Evolutionary conservation across 2,329 filamentous ascomycete genomes (phyloP).

Genomic region (Aspergillus ochraceus): DNA sequence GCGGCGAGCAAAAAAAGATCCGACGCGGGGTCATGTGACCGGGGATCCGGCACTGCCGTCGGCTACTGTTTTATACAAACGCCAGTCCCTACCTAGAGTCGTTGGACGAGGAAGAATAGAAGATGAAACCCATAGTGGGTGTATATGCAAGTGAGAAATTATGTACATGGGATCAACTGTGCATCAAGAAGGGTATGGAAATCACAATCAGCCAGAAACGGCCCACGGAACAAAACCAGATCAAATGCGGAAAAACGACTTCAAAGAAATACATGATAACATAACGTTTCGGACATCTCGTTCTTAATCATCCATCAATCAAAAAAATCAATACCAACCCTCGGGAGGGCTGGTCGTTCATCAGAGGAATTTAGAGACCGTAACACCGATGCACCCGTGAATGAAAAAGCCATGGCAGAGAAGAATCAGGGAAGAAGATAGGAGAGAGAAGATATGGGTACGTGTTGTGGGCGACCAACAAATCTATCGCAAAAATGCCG

Average conservation of each 20-base stretch:
- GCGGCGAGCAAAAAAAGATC: conserved; percentile 21
- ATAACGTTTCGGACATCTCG: conserved; percentile 32
- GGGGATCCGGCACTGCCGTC: conserved; percentile 8
- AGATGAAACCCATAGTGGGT: conserved; percentile 8
- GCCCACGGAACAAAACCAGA: conserved; percentile 13
- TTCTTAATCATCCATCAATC: conserved; percentile 32
- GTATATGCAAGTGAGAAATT: conserved; percentile 32
- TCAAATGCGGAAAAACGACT: conserved; percentile 8
- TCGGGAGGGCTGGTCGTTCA: conserved; percentile 22
- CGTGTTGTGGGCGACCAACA: conserved; percentile 10
- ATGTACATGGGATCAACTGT: conserved; percentile 33
- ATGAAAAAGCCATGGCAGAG: conserved; percentile 11
- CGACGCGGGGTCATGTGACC: conserved; percentile 25
- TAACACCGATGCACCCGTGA: conserved; percentile 19
- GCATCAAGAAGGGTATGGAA: conserved; percentile 21
- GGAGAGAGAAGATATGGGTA: conserved; percentile 4
- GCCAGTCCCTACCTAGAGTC: background rate
- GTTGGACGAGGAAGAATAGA: background rate
- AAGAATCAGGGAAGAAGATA: conserved; percentile 10
- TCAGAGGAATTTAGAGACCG: conserved; percentile 15
- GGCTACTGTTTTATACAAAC: too few relatives aligned
- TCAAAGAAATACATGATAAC: conserved; percentile 31
- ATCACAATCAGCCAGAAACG: conserved; percentile 15
- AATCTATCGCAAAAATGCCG: conserved; percentile 16
- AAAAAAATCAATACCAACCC: conserved; percentile 24